Evolutionary conservation across 768 basidiomycete species (phyloP), one percentile per base, ranked within the genome.

Genomic region (Panus rudis): DNA sequence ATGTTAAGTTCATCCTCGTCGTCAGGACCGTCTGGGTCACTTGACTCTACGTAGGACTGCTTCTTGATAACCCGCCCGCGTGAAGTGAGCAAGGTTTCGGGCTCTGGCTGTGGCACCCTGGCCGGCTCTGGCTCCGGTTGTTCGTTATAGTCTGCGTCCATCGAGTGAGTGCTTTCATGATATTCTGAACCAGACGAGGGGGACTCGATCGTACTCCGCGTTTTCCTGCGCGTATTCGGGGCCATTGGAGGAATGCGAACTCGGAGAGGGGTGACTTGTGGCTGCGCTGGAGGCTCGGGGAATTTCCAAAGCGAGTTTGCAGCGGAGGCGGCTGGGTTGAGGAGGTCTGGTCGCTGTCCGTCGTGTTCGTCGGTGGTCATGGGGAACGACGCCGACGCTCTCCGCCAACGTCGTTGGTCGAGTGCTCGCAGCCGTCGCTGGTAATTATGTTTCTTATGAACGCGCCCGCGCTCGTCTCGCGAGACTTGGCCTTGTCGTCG

Each of bases 151-250:
- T 64, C 63, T n/a, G 53, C 52, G 20, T 63, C 57, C 52, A 58
- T 55, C 11, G 61, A 57, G 19, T 52, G 55, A 37, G 58, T 58
- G 46, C 63, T 63, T 38, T 55, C 57, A 47, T 60, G 54, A 41
- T 65, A 65, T 27, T 62, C 62, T 24, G 64, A 65, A 26, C 63
- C 63, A 4, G 64, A 65, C 7, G 58, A 57, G 7, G 37, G 19
- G 39, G 59, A 62, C 24, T 48, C 51, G 3, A 42, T 22, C 11
- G 47, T 49, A 10, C 51, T 44, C 19, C 51, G 57, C 12, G 46
- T 12, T 8, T 49, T 45, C 25, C 52, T 49, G 20, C 57, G 59
- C 16, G 52, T 52, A 5, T 33, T 43, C 23, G 57, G 52, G 17
- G 50, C 49, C 59, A 59, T 61, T 8, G 50, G 40, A 0, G 55